A percentile compares a stretch with the other conserved stretches of the same genome.
Conservation (phyloP, 306 rosid genomes). For the Acacia melanoxylon region DNA sequence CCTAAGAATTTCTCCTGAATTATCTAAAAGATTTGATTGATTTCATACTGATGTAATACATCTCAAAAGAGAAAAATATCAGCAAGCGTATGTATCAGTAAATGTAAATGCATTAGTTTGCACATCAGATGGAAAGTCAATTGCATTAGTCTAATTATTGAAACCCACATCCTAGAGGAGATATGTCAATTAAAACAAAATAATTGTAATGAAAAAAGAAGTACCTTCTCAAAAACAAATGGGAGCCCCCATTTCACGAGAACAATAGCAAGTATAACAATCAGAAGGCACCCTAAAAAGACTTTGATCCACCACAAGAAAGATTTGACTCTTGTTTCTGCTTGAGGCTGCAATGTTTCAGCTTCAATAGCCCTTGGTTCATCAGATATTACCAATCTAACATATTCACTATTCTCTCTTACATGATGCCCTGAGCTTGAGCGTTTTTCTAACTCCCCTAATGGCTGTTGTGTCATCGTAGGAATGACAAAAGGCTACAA, state of each 20-base stretch:
- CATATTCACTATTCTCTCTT: conserved; percentile 73
- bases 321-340: conserved; percentile 46
- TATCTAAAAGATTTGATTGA: neutral
- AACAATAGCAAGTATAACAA: conserved; percentile 39
- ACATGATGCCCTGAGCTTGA: conserved; percentile 48
- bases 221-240: conserved; percentile 68
- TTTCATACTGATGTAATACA: neutral
- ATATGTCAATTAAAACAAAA: neutral
- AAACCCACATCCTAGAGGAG: neutral
- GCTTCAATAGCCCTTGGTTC: conserved; percentile 56
- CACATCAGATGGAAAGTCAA: neutral
- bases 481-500: conserved; percentile 36
- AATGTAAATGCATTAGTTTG: neutral
- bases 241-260: conserved; percentile 73
- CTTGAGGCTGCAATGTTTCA: conserved; percentile 57
- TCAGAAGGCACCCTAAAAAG: conserved; percentile 51
- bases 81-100: neutral
- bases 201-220: conserved; percentile 20
- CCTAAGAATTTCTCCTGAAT: neutral
- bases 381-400: conserved; percentile 76
- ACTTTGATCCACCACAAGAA: conserved; percentile 77
- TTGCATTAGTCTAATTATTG: neutral
- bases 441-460: conserved; percentile 53
- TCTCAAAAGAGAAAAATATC: neutral
- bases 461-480: conserved; percentile 58